Evolutionary conservation across 495 filamentous ascomycete genomes (phyloP).

Genomic region (Xylaria grammica): DNA sequence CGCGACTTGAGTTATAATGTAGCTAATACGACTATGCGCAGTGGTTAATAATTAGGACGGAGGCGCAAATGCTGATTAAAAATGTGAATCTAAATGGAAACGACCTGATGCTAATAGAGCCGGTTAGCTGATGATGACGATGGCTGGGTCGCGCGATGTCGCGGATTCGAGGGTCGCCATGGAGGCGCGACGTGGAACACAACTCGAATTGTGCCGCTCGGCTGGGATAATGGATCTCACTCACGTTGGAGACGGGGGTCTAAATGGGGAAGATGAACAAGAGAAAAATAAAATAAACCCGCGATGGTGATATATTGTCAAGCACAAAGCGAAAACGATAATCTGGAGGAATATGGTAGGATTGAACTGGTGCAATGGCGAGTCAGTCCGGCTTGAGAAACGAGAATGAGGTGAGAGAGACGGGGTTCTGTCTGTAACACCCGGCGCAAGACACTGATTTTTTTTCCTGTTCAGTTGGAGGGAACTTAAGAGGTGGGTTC

Average conservation of each 20-base stretch:
- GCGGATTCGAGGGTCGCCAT: constrained; percentile 22
- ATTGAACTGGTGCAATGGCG: constrained; percentile 20
- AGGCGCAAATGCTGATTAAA: constrained; percentile 7
- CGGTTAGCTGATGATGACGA: constrained; percentile 38
- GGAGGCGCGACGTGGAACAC: constrained; percentile 22
- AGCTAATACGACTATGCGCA: constrained; percentile 17
- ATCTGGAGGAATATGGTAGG: constrained; percentile 5
- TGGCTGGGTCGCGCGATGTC: constrained; percentile 20
- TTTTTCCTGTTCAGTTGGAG: constrained; percentile 17
- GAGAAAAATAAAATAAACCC: constrained; percentile 18
- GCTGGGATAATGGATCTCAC: constrained; percentile 35
- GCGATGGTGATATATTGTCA: constrained; percentile 18
- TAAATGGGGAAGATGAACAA: constrained; percentile 20
- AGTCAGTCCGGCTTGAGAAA: constrained; percentile 4
- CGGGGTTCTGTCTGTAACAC: constrained; percentile 25
- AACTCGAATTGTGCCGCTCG: constrained; percentile 34
- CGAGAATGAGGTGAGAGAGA: constrained; percentile 17
- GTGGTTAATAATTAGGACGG: neutral
- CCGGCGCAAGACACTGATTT: constrained; percentile 33
- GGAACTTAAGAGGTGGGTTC: neutral
- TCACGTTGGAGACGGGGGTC: constrained; percentile 34
- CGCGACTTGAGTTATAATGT: constrained; percentile 33
- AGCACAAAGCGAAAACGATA: constrained; percentile 10
- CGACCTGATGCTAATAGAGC: constrained; percentile 28
- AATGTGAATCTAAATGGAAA: constrained; percentile 6